phyloP scores from a whole-genome alignment of 768 basidiomycete genomes.

The Pleurotus tuoliensis region DNA sequence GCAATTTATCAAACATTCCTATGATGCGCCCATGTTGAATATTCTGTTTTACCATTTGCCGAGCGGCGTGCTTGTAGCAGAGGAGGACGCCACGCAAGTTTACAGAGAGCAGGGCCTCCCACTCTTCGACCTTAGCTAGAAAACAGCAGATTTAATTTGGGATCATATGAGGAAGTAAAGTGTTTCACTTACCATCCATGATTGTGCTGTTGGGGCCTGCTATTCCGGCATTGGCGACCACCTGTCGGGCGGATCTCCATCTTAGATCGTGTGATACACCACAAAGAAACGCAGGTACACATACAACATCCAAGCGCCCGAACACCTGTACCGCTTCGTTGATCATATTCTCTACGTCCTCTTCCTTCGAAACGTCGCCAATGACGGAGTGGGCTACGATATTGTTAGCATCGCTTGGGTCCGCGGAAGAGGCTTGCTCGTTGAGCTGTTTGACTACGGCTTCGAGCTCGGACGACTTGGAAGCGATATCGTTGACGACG shows the following conservation, averaged over 20 bases:
- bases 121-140: slow-evolving; percentile 15
- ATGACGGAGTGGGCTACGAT: background rate
- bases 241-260: slow-evolving; percentile 9
- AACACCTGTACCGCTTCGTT: slow-evolving; percentile 1
- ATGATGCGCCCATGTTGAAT: slow-evolving; percentile 22
- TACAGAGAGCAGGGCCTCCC: slow-evolving; percentile 15
- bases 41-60: slow-evolving; percentile 23
- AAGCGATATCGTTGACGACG: slow-evolving; percentile 33
- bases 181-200: slow-evolving; percentile 8
- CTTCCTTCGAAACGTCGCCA: slow-evolving; percentile 3
- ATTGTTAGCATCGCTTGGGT: background rate
- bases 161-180: background rate
- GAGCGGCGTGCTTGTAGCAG: slow-evolving; percentile 23
- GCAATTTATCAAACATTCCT: slow-evolving; percentile 12
- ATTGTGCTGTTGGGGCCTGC: slow-evolving; percentile 8
- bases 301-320: slow-evolving; percentile 5
- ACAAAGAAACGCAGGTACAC: background rate
- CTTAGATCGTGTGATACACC: background rate
- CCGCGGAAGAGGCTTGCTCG: slow-evolving; percentile 10
- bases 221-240: slow-evolving; percentile 27
- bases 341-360: slow-evolving; percentile 1
- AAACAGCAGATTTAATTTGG: background rate
- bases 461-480: slow-evolving; percentile 20
- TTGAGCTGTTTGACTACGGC: slow-evolving; percentile 20
- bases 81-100: slow-evolving; percentile 23